Evolutionary conservation across 306 rosid genomes (phyloP), one percentile per base, ranked within the genome.

Genomic region (Lablab purpureus): DNA sequence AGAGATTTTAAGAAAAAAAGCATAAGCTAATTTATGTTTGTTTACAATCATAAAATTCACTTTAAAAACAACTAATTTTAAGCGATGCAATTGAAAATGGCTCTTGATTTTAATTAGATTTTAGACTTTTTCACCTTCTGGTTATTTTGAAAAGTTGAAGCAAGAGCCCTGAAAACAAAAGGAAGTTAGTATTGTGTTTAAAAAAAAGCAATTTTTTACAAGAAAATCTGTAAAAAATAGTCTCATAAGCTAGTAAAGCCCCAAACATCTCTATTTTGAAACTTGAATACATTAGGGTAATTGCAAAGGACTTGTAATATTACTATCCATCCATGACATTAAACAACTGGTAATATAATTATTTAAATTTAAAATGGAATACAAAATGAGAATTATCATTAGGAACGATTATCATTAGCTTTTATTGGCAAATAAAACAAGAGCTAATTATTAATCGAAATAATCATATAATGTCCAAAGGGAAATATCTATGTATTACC

Each of bases 401-500:
- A 59, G 66, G 74, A 74, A 32, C 17, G 71, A 73, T 64, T 10
- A 51, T 78, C 69, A 55, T 43, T 81, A 45, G 18, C 21, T 40
- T 62, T 50, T 37, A 65, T 41, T 13, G 30, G 51, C 66, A 32
- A 45, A 25, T 10, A 65, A 37, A 18, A 50, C 45, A 60, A 11
- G 34, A 75, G 46, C 25, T 17, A 25, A 54, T 21, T n/a, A 70
- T 37, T 41, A 49, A 52, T 43, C 22, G 32, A 75, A 76, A 47
- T 72, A 43, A 81, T 32, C 67, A 71, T 58, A 18, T 71, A 55
- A 64, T 63, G 77, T 78, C 84, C 70, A 67, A 23, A 63, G 41
- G 49, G 55, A 17, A 78, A 71, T 75, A 60, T 46, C 64, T 56
- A 67, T 47, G 65, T 23, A 68, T 76, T 71, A 95, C 99, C 99